Base-by-base conservation (phyloP, 2,329 filamentous ascomycete genomes). In the Ilyonectria robusta region DNA sequence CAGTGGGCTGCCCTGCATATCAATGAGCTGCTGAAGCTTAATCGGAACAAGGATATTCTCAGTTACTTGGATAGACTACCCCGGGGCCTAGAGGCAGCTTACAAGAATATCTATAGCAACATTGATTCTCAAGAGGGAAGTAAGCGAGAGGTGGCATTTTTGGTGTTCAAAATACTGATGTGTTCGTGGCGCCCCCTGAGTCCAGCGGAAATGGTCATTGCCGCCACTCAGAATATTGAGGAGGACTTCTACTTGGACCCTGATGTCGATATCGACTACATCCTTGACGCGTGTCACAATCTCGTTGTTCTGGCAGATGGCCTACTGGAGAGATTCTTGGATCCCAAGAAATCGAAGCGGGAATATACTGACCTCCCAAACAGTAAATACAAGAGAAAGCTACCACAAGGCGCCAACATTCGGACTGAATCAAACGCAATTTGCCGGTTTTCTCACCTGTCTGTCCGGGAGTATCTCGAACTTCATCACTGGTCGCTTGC, bases 1-100 rank as follows among this genome's bases (percentile, higher is more conserved):
- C 71, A 67, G 48, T 72, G 71, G 71, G 71, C 69, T 17, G 50
- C 65, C 2, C 62, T 72, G 2, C 69, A 72, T n/a, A 68, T 69
- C 19, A 44, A 62, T 2, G 63, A 65, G 8, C 59, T 71, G 2
- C 17, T 68, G 9, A 53, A 56, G 4, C 44, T 53, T 4, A 40
- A 51, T 4, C 29, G 58, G 5, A 29, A 70, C 21, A 37, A 53
- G 4, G 71, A 70, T 35, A 59, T 72, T 11, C 11, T 59, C 6
- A 42, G 53, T 7, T 71, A 70, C 46, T 26, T 62, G 7, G 48
- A 51, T 11, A 48, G 50, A 10, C 37, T 69, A 3, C 71, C 69
- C 4, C 7, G 17, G 0, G 57, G 66, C 21, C 26, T 72, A 9
- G 63, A 56, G 19, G 59, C n/a, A 15, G 63, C 71, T 10, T 72